Evolutionary conservation across 2,329 filamentous ascomycete species (phyloP), one percentile per base, ranked within the genome.

Genomic region (Monascus ruber): DNA sequence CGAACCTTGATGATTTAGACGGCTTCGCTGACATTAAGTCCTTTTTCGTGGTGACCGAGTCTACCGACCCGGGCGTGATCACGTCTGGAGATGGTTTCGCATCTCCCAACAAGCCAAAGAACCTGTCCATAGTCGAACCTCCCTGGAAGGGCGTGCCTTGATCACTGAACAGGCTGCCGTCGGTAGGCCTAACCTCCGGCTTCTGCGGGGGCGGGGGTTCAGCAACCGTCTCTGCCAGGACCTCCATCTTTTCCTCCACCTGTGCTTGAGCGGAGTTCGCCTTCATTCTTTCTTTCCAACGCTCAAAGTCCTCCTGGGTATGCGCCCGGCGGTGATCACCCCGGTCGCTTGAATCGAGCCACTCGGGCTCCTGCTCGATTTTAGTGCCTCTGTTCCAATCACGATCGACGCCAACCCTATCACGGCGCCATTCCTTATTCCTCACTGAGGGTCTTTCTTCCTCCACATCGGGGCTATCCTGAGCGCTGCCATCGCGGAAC

Each of bases 271-370:
- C 47, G 37, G 61, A 76, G 45, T 76, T 73, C 31, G 79, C 79
- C 61, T 84, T 89, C 86, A 93, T 93, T 47, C 74, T 75, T 51
- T 93, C 85, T 72, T 94, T 94, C 79, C 89, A 95, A 49, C 85
- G 85, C 64, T 93, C 82, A 60, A 95, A 93, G 49, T 95, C 88
- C 55, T 93, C 87, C 53, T 85, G 81, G 1, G 87, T 94, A 51
- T 85, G 83, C 4, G 73, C 75, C 51, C 82, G 77, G 29, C 74
- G 68, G 51, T 81, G 77, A 37, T 85, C 81, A 42, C 82, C 80
- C 24, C 72, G 64, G 34, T 70, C 72, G 10, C 79, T 77, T 42
- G 81, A 74, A 55, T 93, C 86, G 61, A 94, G 72, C 89, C 88
- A 94, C 62, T 94, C 88, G 4, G 89, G 88, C 37, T 94, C 85